Percentiles rank a stretch among this genome's conserved stretches.
phyloP scores from a whole-genome alignment of 1,284 basidiomycete species.

The Malassezia restricta region DNA sequence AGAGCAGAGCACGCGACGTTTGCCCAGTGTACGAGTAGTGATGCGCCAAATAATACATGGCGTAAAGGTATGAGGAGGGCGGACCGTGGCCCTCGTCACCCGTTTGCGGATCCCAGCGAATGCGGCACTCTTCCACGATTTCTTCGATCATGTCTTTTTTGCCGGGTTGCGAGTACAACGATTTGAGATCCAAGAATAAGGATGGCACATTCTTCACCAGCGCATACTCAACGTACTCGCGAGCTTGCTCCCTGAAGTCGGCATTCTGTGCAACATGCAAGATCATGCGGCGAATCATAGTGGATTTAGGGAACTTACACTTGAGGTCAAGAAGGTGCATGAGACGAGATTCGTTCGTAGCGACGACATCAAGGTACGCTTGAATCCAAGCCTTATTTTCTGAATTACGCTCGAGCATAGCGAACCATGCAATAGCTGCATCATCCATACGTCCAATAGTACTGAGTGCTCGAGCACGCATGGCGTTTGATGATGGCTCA shows the following conservation, averaged over 20 bases:
- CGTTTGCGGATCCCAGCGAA: constrained; percentile 22
- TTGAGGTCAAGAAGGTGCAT: constrained; percentile 21
- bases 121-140: constrained; percentile 49
- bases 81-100: constrained; percentile 49
- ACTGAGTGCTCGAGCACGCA: constrained; percentile 48
- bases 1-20: constrained; percentile 53
- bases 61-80: constrained; percentile 84
- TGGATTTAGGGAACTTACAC: constrained; percentile 25
- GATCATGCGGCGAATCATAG: constrained; percentile 27
- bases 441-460: constrained; percentile 57
- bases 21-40: constrained; percentile 58
- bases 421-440: constrained; percentile 65
- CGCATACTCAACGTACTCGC: constrained; percentile 60
- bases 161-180: constrained; percentile 58
- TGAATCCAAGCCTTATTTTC: constrained; percentile 70
- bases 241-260: constrained; percentile 61
- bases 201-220: constrained; percentile 82
- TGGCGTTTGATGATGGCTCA: constrained; percentile 17
- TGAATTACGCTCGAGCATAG: constrained; percentile 70
- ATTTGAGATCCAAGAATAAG: constrained; percentile 82
- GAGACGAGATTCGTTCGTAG: constrained; percentile 37
- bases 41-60: constrained; percentile 84
- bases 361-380: constrained; percentile 54
- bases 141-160: constrained; percentile 63
- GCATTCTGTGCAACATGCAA: constrained; percentile 21